Conservation (phyloP, 2,329 filamentous ascomycete genomes). For the Fusarium coicis region DNA sequence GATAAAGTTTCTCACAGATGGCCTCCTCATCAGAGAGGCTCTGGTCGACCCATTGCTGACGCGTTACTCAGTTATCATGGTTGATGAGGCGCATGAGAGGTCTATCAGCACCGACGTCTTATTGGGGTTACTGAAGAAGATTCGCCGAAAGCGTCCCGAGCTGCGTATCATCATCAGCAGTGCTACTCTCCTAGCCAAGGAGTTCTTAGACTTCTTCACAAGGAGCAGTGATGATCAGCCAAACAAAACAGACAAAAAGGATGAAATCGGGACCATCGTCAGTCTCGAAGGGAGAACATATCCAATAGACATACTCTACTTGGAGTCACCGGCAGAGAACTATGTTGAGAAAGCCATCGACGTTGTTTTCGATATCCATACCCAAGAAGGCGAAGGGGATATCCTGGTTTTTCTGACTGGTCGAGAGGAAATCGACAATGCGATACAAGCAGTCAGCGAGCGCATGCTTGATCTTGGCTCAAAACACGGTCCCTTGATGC, state of each 20-base stretch:
- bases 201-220: constrained; percentile 83
- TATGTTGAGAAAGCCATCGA: constrained; percentile 87
- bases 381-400: constrained; percentile 82
- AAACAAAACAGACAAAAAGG: constrained; percentile 45
- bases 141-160: constrained; percentile 81
- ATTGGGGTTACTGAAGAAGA: constrained; percentile 91
- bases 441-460: constrained; percentile 82
- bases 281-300: constrained; percentile 89
- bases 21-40: constrained; percentile 88
- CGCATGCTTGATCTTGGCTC: constrained; percentile 68
- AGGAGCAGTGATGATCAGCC: constrained; percentile 51
- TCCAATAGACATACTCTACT: constrained; percentile 86
- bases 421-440: constrained; percentile 88
- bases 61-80: constrained; percentile 95
- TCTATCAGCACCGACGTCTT: constrained; percentile 93
- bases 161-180: constrained; percentile 91
- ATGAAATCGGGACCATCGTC: constrained; percentile 66
- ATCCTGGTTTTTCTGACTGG: constrained; percentile 93
- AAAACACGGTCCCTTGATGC: constrained; percentile 44
- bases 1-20: constrained; percentile 97
- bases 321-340: constrained; percentile 81
- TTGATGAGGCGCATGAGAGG: constrained; percentile 95
- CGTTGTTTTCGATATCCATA: constrained; percentile 89
- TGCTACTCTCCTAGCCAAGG: constrained; percentile 90
- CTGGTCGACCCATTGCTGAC: constrained; percentile 91